phyloP scores from a whole-genome alignment of 2,329 filamentous ascomycete genomes.

The Cordyceps farinosa region DNA sequence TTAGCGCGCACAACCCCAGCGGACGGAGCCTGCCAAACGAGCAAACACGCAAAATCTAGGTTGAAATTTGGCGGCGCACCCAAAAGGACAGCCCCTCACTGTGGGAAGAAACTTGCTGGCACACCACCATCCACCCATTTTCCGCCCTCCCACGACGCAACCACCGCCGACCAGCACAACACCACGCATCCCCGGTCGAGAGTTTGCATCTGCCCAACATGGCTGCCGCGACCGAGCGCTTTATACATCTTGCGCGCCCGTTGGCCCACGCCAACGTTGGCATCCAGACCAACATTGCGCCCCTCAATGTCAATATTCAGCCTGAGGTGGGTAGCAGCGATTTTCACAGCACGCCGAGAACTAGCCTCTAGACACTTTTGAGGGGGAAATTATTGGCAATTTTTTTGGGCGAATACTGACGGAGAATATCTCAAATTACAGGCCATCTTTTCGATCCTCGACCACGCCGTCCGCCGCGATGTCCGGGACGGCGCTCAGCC shows the following conservation, averaged over 20 bases:
- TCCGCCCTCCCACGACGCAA: slow-evolving; percentile 22
- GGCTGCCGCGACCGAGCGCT: slow-evolving; percentile 76
- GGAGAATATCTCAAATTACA: slow-evolving; percentile 27
- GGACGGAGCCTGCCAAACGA: slow-evolving; percentile 37
- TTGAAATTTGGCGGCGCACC: slow-evolving; percentile 31
- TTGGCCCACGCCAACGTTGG: slow-evolving; percentile 77
- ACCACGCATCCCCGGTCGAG: slow-evolving; percentile 10
- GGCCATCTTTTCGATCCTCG: slow-evolving; percentile 75
- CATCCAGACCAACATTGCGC: slow-evolving; percentile 80
- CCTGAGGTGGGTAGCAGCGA: slow-evolving; percentile 67
- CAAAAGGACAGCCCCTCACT: slow-evolving; percentile 21
- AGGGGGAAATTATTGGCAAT: background rate
- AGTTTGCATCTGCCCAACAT: slow-evolving; percentile 56
- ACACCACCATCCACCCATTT: slow-evolving; percentile 19
- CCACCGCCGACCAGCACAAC: slow-evolving; percentile 20
- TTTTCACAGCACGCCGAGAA: background rate
- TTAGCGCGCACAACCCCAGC: slow-evolving; percentile 54
- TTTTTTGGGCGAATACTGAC: slow-evolving; percentile 9
- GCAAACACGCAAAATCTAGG: slow-evolving; percentile 41
- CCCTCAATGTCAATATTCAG: slow-evolving; percentile 90
- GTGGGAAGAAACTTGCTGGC: slow-evolving; percentile 20
- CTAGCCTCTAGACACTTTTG: background rate
- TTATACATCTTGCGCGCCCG: slow-evolving; percentile 91
- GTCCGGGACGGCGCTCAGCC: slow-evolving; percentile 66
- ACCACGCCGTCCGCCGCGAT: slow-evolving; percentile 91